A percentile compares a stretch with the other conserved stretches of the same genome.
These are phyloP conservation scores for Thelonectria rubi DNA, from an alignment of 2,329 filamentous ascomycete genomes.

Conservation along the genomic window DNA sequence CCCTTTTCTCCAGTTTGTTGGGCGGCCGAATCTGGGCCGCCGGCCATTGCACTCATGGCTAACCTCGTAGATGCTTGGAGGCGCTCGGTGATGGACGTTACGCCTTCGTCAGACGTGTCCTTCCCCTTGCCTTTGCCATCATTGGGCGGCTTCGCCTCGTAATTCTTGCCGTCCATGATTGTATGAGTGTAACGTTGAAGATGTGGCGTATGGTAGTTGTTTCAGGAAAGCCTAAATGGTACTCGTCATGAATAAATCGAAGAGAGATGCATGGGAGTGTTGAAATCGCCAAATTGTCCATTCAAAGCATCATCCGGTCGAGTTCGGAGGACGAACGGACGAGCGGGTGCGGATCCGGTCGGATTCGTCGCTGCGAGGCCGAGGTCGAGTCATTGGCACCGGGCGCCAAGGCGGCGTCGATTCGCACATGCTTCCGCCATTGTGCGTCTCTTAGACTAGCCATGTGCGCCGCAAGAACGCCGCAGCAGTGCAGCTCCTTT, in stretches of 20 bases:
- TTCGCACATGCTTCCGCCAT: conserved; percentile 20
- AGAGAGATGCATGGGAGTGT: background rate
- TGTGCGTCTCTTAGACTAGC: conserved; percentile 5
- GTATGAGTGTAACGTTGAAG: background rate
- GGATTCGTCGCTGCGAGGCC: conserved; percentile 29
- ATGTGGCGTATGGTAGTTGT: conserved; percentile 4
- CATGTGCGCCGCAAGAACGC: too few relatives aligned
- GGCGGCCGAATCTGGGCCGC: conserved; percentile 29
- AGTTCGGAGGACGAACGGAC: conserved; percentile 26
- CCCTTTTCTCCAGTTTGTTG: conserved; percentile 35
- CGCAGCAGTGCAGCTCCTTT: too few relatives aligned
- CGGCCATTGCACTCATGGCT: conserved; percentile 39
- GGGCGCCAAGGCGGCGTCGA: conserved; percentile 9
- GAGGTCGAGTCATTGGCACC: conserved; percentile 18
- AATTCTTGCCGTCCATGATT: conserved; percentile 23
- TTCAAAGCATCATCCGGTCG: background rate
- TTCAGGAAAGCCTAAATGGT: background rate
- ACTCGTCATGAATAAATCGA: background rate
- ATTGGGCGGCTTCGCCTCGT: conserved; percentile 2
- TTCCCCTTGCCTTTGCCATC: conserved; percentile 30
- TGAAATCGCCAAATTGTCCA: background rate
- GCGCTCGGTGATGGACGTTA: conserved; percentile 34
- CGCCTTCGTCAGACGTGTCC: conserved; percentile 27
- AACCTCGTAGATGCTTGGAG: conserved; percentile 43
- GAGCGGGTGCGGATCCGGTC: conserved; percentile 40